These are phyloP conservation scores for Sporisorium sorghi DNA, from an alignment of 1,284 basidiomycete genomes.

Conservation along the genomic window DNA sequence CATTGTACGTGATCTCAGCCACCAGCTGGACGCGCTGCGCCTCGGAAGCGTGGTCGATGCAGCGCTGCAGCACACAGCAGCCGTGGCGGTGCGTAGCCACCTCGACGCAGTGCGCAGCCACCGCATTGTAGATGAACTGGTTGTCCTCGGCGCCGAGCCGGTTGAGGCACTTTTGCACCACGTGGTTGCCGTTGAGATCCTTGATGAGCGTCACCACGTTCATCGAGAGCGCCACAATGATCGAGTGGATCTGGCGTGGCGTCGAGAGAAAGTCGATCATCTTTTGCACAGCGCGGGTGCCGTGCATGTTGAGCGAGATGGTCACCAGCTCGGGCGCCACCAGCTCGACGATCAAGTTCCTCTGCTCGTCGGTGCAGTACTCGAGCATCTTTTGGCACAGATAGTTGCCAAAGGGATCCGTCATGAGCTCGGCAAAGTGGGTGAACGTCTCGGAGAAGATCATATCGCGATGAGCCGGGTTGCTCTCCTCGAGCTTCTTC, in stretches of 20 bases:
- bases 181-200: conserved; percentile 99
- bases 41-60: conserved; percentile 97
- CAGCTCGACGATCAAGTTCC: conserved; percentile 95
- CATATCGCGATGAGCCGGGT: conserved; percentile 80
- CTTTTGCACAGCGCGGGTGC: conserved; percentile 98
- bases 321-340: conserved; percentile 96
- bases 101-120: conserved; percentile 98
- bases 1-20: conserved; percentile 98
- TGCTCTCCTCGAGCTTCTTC: conserved; percentile 99
- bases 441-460: conserved; percentile 98
- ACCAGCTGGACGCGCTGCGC: conserved; percentile 95
- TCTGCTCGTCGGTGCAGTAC: conserved; percentile 96
- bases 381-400: conserved; percentile 98
- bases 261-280: conserved; percentile 94
- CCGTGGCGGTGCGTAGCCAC: conserved; percentile 99
- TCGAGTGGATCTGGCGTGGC: conserved; percentile 86
- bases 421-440: conserved; percentile 99
- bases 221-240: conserved; percentile 94
- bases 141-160: conserved; percentile 97
- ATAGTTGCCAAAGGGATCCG: conserved; percentile 99
- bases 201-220: conserved; percentile 99
- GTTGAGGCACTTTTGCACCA: conserved; percentile 99
- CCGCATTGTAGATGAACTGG: conserved; percentile 99
- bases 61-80: conserved; percentile 97
- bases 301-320: conserved; percentile 99